Base-by-base conservation (phyloP, 345 rosid genomes). In the Pistacia vera region DNA sequence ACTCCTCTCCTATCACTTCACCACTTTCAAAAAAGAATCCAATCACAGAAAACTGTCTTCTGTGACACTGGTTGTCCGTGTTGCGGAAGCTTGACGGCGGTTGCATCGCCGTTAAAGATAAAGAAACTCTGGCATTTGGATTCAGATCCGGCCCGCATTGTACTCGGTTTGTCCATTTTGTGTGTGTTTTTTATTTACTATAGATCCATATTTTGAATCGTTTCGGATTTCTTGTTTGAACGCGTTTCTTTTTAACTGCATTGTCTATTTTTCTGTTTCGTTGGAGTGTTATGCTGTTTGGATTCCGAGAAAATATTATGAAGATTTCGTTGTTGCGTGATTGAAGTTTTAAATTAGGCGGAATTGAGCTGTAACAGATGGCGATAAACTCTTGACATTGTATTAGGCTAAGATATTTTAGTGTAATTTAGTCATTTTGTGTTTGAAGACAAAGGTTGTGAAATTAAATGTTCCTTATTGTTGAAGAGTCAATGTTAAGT, bases 111-210 rank as follows among this genome's bases (percentile, higher is more conserved):
- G 8, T 41, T 41, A 41, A 41, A 41, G 46, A 41, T 6, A 41
- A 41, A 44, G 22, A 22, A 22, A 13, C 11, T 58, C 14, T n/a
- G 30, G 22, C 14, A 20, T 5, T 61, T 46, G 51, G 72, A 14
- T 71, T 75, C 18, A 58, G 85, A 74, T 84, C 83, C 81, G 33
- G 52, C 71, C 79, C 51, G 59, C 86, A 69, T 81, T 75, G 55
- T 36, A 38, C 52, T 63, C 49, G 85, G 82, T 80, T 38, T 52
- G 79, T 54, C 4, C 22, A 22, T 55, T 74, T 18, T 25, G 10
- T 56, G 65, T 16, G 10, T 48, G 4, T 8, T 44, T 20, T 8
- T 14, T 2, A 8, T 68, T 16, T 2, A 68, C 28, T 49, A n/a
- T 20, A 13, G 70, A 63, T 64, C 62, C 63, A 49, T 8, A 22